Evolutionary conservation across 78 protist genomes (phyloP).

Genomic region (Speleostelium caveatum): DNA sequence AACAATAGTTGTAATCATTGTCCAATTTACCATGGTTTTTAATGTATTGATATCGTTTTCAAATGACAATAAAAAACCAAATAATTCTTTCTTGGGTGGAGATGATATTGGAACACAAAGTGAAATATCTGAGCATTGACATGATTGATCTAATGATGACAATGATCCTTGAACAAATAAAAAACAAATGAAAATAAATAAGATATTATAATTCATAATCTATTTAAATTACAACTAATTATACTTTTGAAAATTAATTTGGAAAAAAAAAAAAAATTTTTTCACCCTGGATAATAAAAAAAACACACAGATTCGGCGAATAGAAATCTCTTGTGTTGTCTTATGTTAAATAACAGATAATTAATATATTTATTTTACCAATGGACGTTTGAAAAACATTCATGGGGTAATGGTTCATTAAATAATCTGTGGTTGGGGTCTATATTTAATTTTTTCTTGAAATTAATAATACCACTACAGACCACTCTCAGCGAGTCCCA

Average conservation of each 20-base stretch:
- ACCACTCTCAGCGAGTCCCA: constrained; percentile 46
- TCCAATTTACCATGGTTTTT: not conserved
- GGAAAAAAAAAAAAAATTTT: too few species aligned
- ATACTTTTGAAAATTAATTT: too few species aligned
- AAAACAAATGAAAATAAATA: too few species aligned
- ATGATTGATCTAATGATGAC: not conserved
- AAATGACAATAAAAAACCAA: not conserved
- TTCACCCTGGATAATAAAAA: too few species aligned
- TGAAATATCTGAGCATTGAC: not conserved
- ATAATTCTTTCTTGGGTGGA: not conserved
- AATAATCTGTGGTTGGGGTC: constrained; percentile 1
- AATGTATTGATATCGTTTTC: not conserved
- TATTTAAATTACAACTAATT: not conserved
- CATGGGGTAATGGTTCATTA: constrained; percentile 49
- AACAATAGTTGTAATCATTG: not conserved
- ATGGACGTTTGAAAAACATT: constrained; percentile 39
- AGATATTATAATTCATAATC: too few species aligned
- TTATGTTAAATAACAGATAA: too few species aligned
- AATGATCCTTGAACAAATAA: too few species aligned
- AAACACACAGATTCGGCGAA: too few species aligned
- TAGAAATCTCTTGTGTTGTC: too few species aligned
- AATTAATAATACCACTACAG: constrained; percentile 6
- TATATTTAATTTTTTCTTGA: not conserved
- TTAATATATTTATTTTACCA: too few species aligned
- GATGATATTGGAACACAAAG: not conserved